Conservation (phyloP, 129 eudicot genomes). For the Chrysanthemum seticuspe region DNA sequence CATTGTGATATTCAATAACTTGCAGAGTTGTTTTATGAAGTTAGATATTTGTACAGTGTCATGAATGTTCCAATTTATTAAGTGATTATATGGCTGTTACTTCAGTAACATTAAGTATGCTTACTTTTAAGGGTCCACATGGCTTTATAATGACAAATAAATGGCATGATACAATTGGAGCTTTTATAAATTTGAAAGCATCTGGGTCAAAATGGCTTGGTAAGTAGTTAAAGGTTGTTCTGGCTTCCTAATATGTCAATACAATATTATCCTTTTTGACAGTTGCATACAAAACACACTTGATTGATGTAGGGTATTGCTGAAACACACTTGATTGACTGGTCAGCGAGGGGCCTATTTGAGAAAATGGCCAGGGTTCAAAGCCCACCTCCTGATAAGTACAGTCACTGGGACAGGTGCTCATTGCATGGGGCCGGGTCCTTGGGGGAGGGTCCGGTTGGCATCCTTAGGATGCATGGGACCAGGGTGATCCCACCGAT, state of each 20-base stretch:
- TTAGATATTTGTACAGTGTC: slow-evolving; percentile 5
- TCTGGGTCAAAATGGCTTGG: slow-evolving; percentile 94
- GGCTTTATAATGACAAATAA: slow-evolving; percentile 90
- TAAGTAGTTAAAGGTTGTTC: slow-evolving; percentile 30
- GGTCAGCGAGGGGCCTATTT: too few relatives aligned
- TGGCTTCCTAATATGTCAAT: slow-evolving; percentile 7
- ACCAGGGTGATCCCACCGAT: too few relatives aligned
- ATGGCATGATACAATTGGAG: slow-evolving; percentile 93
- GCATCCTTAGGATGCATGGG: too few relatives aligned
- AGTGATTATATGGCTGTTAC: slow-evolving; percentile 4
- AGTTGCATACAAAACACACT: too few relatives aligned
- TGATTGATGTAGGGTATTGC: too few relatives aligned
- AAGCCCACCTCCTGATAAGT: too few relatives aligned
- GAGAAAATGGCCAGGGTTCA: too few relatives aligned
- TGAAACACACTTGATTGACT: too few relatives aligned
- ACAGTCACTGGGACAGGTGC: too few relatives aligned
- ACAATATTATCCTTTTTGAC: not conserved
- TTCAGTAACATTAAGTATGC: slow-evolving; percentile 3
- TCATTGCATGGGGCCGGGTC: too few relatives aligned
- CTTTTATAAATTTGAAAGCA: slow-evolving; percentile 89
- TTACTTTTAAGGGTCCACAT: slow-evolving; percentile 83
- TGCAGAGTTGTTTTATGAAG: not conserved
- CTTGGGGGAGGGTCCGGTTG: too few relatives aligned
- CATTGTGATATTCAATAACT: not conserved
- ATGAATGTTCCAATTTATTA: not conserved